Conservation (phyloP, 169 alveolate genomes). For the Eimeria zaria region DNA sequence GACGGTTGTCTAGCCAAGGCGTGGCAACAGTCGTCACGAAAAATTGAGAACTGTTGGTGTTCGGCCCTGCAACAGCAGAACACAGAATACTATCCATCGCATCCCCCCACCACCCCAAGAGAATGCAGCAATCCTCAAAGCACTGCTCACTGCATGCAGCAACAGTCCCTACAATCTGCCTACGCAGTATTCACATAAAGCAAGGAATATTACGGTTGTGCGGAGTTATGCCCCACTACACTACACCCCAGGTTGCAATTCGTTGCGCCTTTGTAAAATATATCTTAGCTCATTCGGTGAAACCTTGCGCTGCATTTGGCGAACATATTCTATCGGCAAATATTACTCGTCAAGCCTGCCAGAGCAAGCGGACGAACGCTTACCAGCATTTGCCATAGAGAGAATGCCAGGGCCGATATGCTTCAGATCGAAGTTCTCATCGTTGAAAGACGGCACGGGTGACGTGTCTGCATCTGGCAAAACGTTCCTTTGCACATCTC, state of each 20-base stretch:
- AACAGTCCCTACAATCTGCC: too few relatives aligned
- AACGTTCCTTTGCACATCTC: slow-evolving; percentile 98
- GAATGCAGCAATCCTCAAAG: too few relatives aligned
- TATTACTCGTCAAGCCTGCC: neutral
- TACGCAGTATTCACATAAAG: too few relatives aligned
- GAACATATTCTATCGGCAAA: too few relatives aligned
- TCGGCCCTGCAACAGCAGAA: slow-evolving; percentile 99
- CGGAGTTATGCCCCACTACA: too few relatives aligned
- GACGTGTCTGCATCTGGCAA: slow-evolving; percentile 91
- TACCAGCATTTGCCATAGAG: slow-evolving; percentile 98
- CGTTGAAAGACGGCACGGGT: slow-evolving; percentile 96
- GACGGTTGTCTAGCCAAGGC: slow-evolving; percentile 99
- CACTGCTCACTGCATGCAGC: too few relatives aligned
- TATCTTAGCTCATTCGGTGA: neutral
- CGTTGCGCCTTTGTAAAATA: neutral
- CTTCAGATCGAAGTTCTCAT: slow-evolving; percentile 96
- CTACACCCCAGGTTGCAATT: too few relatives aligned
- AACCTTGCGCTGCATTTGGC: too few relatives aligned
- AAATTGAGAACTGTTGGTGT: slow-evolving; percentile 99
- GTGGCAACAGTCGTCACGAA: slow-evolving; percentile 98
- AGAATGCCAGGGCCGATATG: slow-evolving; percentile 96
- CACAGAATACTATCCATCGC: neutral
- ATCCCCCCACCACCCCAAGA: too few relatives aligned
- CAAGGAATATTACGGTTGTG: too few relatives aligned
- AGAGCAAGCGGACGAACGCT: slow-evolving; percentile 15